These are phyloP conservation scores for Alternaria gansuensis DNA, from an alignment of 2,329 filamentous ascomycete genomes.

Conservation along the genomic window DNA sequence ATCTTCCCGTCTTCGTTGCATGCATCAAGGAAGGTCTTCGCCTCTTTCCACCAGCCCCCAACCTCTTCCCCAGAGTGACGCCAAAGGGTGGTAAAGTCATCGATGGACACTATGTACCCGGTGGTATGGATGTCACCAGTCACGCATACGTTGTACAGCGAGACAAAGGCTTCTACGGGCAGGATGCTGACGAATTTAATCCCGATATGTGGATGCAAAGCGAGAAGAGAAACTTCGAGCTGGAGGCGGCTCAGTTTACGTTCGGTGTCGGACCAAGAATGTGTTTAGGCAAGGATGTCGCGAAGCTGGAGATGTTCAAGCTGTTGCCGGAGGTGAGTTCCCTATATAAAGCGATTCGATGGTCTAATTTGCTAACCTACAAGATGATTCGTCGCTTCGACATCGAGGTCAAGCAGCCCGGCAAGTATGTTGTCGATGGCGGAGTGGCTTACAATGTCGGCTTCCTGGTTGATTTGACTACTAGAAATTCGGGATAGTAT, in stretches of 20 bases:
- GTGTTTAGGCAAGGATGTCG: constrained; percentile 47
- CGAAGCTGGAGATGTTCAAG: constrained; percentile 45
- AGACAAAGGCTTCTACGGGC: constrained; percentile 54
- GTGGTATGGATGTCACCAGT: constrained; percentile 58
- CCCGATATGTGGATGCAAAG: constrained; percentile 55
- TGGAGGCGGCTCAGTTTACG: constrained; percentile 44
- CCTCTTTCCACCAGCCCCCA: constrained; percentile 61
- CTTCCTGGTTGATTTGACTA: constrained; percentile 30
- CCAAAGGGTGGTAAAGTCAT: constrained; percentile 47
- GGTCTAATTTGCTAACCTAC: not conserved
- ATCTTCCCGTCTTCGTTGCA: constrained; percentile 59
- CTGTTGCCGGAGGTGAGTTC: constrained; percentile 47
- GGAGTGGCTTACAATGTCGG: constrained; percentile 44
- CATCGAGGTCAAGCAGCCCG: constrained; percentile 36
- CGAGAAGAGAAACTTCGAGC: constrained; percentile 35
- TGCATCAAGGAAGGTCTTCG: constrained; percentile 63
- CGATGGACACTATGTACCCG: constrained; percentile 54
- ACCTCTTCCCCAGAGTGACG: constrained; percentile 60
- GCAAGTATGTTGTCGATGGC: constrained; percentile 41
- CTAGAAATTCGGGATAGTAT: constrained; percentile 2
- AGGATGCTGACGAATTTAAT: constrained; percentile 53
- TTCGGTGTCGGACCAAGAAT: constrained; percentile 43
- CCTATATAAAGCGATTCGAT: not conserved
- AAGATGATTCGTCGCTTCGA: constrained; percentile 44
- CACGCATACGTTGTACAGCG: constrained; percentile 61